These are phyloP conservation scores for Pseudohyphozyma bogoriensis DNA, from an alignment of 768 basidiomycete species.

Conservation along the genomic window DNA sequence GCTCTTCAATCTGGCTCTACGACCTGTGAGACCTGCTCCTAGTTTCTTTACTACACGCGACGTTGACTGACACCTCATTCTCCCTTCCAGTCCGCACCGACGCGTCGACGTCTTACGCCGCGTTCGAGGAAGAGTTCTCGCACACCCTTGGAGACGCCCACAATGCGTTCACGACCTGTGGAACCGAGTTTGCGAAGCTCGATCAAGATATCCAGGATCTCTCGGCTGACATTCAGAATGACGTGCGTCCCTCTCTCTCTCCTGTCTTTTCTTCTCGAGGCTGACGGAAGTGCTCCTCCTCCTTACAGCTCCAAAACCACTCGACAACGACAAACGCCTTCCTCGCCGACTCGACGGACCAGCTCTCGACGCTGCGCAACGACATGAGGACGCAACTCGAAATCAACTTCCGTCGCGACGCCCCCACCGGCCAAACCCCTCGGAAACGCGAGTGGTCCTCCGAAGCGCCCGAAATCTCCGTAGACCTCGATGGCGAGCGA, in stretches of 20 bases:
- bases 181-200: background rate
- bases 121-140: background rate
- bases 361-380: background rate
- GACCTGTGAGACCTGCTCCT: background rate
- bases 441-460: conserved; percentile 4
- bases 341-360: background rate
- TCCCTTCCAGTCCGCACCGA: background rate
- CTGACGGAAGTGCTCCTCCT: background rate
- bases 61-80: background rate
- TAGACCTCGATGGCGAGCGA: conserved; percentile 22
- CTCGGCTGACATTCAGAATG: background rate
- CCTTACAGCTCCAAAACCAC: background rate
- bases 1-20: background rate
- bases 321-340: background rate
- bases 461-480: conserved; percentile 5
- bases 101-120: background rate
- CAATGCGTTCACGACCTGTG: background rate
- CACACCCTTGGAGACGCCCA: background rate
- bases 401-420: conserved; percentile 6
- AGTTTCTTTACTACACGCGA: background rate
- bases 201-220: background rate
- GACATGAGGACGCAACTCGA: conserved; percentile 7
- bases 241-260: background rate
- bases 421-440: conserved; percentile 17
- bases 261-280: background rate